Percentiles rank a stretch among this genome's conserved stretches.
These are phyloP conservation scores for Exophiala mesophila DNA, from an alignment of 2,329 filamentous ascomycete genomes.

Conservation along the genomic window DNA sequence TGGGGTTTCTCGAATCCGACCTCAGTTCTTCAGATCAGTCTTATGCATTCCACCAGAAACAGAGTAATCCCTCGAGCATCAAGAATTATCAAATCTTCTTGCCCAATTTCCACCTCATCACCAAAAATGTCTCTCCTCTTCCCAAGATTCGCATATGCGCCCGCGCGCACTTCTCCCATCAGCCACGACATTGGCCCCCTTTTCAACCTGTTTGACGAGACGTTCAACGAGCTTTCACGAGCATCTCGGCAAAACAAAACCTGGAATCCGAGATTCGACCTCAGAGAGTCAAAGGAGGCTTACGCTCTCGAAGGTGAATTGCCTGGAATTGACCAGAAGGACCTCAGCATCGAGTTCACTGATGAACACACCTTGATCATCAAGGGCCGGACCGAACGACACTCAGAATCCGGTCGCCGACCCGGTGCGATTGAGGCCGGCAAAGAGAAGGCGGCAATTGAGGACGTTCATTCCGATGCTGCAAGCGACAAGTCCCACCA, in stretches of 20 bases:
- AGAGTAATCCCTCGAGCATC: constrained; percentile 18
- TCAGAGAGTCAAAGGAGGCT: constrained; percentile 40
- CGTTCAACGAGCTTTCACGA: constrained; percentile 21
- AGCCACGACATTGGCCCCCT: constrained; percentile 40
- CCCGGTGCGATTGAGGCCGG: constrained; percentile 15
- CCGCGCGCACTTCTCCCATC: constrained; percentile 22
- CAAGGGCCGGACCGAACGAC: constrained; percentile 40
- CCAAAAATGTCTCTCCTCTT: constrained; percentile 38
- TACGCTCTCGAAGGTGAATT: constrained; percentile 48
- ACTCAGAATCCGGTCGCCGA: constrained; percentile 29
- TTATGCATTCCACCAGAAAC: constrained; percentile 27
- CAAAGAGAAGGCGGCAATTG: constrained; percentile 17
- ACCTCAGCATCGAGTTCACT: constrained; percentile 45
- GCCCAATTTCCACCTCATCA: constrained; percentile 14
- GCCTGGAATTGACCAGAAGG: constrained; percentile 43
- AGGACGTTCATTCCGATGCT: constrained; percentile 20
- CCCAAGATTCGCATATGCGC: constrained; percentile 29
- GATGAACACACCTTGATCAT: constrained; percentile 45
- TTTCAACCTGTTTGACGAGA: constrained; percentile 45
- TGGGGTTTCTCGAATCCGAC: constrained; percentile 15
- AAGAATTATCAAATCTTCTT: constrained; percentile 18
- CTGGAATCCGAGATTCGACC: constrained; percentile 45
- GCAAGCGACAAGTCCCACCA: constrained; percentile 30
- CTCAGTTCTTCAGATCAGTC: constrained; percentile 21
- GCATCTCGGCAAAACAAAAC: constrained; percentile 25